phyloP scores from a whole-genome alignment of 768 basidiomycete species.

The Xanthoconium purpureum region DNA sequence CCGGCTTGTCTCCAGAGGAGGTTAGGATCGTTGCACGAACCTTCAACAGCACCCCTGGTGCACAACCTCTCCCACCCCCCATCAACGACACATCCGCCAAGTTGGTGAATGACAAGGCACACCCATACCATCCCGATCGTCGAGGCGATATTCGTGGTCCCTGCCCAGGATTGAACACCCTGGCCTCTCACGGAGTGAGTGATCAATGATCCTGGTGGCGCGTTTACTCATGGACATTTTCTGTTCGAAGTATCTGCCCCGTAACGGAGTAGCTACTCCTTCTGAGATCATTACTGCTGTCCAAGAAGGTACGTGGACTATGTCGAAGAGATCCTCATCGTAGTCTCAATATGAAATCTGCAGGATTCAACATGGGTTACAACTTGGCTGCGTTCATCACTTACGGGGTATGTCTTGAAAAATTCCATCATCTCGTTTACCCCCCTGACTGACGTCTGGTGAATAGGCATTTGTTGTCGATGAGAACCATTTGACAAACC shows the following conservation, averaged over 20 bases:
- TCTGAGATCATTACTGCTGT: constrained; percentile 16
- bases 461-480: constrained; percentile 24
- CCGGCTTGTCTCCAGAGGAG: too few species aligned
- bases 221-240: neutral
- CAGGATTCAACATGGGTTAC: constrained; percentile 28
- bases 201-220: neutral
- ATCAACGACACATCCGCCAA: constrained; percentile 26
- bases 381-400: constrained; percentile 19
- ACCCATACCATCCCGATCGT: constrained; percentile 10
- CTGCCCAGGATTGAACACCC: too few species aligned
- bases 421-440: neutral
- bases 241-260: constrained; percentile 17
- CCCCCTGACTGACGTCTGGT: neutral
- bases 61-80: constrained; percentile 1
- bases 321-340: neutral
- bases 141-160: constrained; percentile 11
- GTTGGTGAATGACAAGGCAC: constrained; percentile 16
- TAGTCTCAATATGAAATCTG: neutral
- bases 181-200: neutral
- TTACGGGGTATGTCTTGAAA: constrained; percentile 14
- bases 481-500: constrained; percentile 27
- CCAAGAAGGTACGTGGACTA: too few species aligned
- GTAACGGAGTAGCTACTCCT: constrained; percentile 19
- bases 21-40: too few species aligned
- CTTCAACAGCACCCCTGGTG: too few species aligned